These are phyloP conservation scores for Geotrichum restrictum DNA, from an alignment of 1,139 yeast genomes.

Conservation along the genomic window DNA sequence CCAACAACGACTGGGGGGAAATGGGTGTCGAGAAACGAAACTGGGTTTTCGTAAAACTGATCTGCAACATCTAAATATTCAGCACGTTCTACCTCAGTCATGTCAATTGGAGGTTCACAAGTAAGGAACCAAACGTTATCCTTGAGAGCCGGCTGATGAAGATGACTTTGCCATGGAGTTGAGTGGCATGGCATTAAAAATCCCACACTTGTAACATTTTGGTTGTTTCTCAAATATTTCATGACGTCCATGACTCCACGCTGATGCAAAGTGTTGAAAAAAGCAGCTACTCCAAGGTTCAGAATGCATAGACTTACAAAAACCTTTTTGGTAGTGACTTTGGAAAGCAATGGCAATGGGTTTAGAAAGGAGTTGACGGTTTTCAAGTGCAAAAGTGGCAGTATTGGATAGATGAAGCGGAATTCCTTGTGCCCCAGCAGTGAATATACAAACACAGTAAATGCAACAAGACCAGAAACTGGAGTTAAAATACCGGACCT, in stretches of 20 bases:
- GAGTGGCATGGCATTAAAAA: constrained; percentile 95
- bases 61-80: constrained; percentile 83
- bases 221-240: constrained; percentile 46
- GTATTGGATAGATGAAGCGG: constrained; percentile 80
- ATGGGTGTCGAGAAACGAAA: constrained; percentile 46
- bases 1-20: constrained; percentile 42
- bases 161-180: constrained; percentile 87
- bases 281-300: constrained; percentile 47
- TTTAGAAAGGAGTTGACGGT: constrained; percentile 16
- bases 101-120: constrained; percentile 80
- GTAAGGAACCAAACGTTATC: constrained; percentile 67
- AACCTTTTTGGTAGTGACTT: constrained; percentile 19
- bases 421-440: constrained; percentile 79
- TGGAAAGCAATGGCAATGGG: constrained; percentile 23
- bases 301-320: constrained; percentile 36
- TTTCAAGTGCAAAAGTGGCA: constrained; percentile 58
- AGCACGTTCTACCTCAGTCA: constrained; percentile 35
- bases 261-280: constrained; percentile 68
- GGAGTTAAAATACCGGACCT: constrained; percentile 28
- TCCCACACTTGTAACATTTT: constrained; percentile 51
- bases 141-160: constrained; percentile 53
- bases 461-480: constrained; percentile 36
- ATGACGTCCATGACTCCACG: constrained; percentile 76
- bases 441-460: constrained; percentile 57
- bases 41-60: constrained; percentile 66